A percentile compares a stretch with the other conserved stretches of the same genome.
These are phyloP conservation scores for Syncephalastrum sp. DNA, from an alignment of 371 early-diverging fungal species.

Conservation along the genomic window DNA sequence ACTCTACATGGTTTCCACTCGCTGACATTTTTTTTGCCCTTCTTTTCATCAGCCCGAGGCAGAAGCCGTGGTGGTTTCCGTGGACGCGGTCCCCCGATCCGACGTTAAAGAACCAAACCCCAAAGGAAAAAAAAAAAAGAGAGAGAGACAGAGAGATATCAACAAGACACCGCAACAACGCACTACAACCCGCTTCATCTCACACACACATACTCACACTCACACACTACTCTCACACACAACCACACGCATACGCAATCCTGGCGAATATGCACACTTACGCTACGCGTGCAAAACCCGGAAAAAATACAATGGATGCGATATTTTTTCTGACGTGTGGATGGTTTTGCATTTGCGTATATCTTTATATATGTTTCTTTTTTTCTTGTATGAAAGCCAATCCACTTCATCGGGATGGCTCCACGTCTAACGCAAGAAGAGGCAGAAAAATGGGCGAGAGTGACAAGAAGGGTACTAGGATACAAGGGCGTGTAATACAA, in stretches of 20 bases:
- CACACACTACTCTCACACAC: not conserved
- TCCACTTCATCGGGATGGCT: no score
- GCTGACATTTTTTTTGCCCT: not conserved
- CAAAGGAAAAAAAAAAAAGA: no score
- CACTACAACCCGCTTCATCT: not conserved
- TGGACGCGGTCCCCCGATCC: conserved; percentile 22
- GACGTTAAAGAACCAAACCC: conserved; percentile 16
- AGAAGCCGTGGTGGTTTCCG: conserved; percentile 36
- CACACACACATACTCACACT: no score
- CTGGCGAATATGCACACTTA: conserved; percentile 1
- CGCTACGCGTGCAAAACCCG: not conserved
- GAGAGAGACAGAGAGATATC: no score
- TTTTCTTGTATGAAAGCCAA: no score
- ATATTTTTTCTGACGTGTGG: no score
- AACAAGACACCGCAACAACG: not conserved
- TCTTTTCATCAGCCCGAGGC: conserved; percentile 22
- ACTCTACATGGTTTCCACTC: no score
- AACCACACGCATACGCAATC: not conserved
- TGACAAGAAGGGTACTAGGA: no score
- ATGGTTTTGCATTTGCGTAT: no score
- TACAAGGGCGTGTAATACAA: no score
- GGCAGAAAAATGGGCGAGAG: not conserved
- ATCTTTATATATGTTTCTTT: no score
- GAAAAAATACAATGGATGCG: not conserved
- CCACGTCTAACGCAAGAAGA: not conserved